Conservation (phyloP, 2,329 filamentous ascomycete species). For the Lithohypha guttulata region DNA sequence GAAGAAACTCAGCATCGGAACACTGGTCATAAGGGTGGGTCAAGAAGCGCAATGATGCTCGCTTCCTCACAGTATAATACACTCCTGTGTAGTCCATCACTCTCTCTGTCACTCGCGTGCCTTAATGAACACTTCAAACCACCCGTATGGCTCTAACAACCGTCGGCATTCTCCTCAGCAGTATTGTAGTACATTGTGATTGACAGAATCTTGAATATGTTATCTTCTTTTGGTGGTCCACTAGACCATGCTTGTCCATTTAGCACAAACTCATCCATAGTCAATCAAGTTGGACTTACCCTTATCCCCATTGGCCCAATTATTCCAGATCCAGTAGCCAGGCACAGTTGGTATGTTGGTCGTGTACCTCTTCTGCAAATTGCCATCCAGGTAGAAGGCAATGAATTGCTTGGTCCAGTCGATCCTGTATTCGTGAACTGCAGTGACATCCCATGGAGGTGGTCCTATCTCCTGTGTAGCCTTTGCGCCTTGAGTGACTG, state of each 20-base stretch:
- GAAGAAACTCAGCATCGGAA: too few relatives aligned
- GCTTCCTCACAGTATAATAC: too few relatives aligned
- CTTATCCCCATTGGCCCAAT: constrained; percentile 20
- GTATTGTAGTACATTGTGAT: constrained; percentile 22
- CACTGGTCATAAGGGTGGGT: too few relatives aligned
- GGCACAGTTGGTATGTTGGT: constrained; percentile 16
- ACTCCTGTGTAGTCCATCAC: too few relatives aligned
- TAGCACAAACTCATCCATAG: background rate
- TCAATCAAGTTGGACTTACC: constrained; percentile 9
- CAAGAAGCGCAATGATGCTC: too few relatives aligned
- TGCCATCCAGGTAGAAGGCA: constrained; percentile 20
- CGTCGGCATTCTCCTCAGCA: background rate
- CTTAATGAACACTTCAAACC: too few relatives aligned
- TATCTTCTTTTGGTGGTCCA: constrained; percentile 16
- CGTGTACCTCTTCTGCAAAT: constrained; percentile 13
- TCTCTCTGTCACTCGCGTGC: too few relatives aligned
- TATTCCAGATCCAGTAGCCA: constrained; percentile 20
- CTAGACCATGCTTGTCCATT: constrained; percentile 12
- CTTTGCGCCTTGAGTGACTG: constrained; percentile 9
- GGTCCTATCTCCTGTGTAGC: constrained; percentile 13
- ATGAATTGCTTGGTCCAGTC: constrained; percentile 19
- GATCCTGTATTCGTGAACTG: constrained; percentile 19
- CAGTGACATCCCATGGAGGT: constrained; percentile 14
- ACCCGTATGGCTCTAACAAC: constrained; percentile 14
- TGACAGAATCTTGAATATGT: constrained; percentile 16